These are phyloP conservation scores for Ophiosphaerella herpotricha DNA, from an alignment of 2,329 filamentous ascomycete species.

Conservation along the genomic window DNA sequence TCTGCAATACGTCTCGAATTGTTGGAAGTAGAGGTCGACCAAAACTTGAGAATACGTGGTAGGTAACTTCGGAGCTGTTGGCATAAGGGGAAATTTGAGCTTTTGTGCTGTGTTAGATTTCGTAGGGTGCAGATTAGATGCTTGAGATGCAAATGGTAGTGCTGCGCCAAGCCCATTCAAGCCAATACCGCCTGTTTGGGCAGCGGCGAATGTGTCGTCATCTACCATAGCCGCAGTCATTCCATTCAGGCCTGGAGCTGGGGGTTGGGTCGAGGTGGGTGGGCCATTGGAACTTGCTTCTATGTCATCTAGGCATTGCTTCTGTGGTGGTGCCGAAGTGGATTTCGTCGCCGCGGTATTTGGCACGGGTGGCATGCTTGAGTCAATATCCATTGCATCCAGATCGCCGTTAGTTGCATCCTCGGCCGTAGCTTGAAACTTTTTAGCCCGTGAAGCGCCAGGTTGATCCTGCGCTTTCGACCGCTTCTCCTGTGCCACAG, in stretches of 20 bases:
- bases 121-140: constrained; percentile 51
- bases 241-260: constrained; percentile 44
- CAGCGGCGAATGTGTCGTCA: constrained; percentile 54
- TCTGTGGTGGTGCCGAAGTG: constrained; percentile 8
- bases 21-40: constrained; percentile 58
- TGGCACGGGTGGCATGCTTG: constrained; percentile 31
- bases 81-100: constrained; percentile 57
- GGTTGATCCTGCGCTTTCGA: constrained; percentile 36
- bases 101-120: constrained; percentile 45
- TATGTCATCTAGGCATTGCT: constrained; percentile 5
- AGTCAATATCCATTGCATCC: constrained; percentile 57
- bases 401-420: constrained; percentile 29
- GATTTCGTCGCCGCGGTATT: constrained; percentile 14
- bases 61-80: constrained; percentile 54
- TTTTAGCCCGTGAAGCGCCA: constrained; percentile 31
- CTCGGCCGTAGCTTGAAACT: constrained; percentile 39
- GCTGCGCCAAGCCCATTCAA: constrained; percentile 58
- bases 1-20: constrained; percentile 60
- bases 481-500: constrained; percentile 36
- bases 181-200: constrained; percentile 56
- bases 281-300: constrained; percentile 20
- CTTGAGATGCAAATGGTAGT: constrained; percentile 63
- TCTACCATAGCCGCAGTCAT: constrained; percentile 55
- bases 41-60: constrained; percentile 51
- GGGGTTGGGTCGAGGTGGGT: constrained; percentile 15